Evolutionary conservation across 306 rosid species (phyloP), one percentile per base, ranked within the genome.

Genomic region (Begonia fuchsioides): DNA sequence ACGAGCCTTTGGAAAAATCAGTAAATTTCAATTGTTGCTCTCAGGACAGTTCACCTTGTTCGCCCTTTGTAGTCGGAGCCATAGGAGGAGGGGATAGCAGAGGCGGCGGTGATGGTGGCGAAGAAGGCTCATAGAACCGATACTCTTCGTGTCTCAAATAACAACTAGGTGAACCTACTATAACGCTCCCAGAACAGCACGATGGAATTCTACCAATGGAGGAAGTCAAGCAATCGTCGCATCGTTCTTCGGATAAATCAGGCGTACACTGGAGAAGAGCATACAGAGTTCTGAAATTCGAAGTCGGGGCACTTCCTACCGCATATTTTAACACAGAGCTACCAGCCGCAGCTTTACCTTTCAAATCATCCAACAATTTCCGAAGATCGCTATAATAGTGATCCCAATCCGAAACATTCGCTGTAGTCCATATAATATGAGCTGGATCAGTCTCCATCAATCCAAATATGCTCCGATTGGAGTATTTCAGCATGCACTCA

Each of bases 401-500:
- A 43, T 63, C 50, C 57, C 43, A 10, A 17, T 63, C 60, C 4
- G 69, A 46, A 13, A 58, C 58, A 32, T 72, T 69, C 0, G 1
- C 13, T 4, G 0, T 0, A 10, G 0, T 15, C 53, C 9, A 11
- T 10, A 15, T 0, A 13, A 0, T 16, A 20, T 38, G n/a, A 0
- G 15, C 0, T 38, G 65, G 80, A 9, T 0, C 8, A 13, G 44
- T n/a, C 40, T 73, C 68, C 67, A n/a, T 3, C 3, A 39, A 18
- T 2, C 20, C 47, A 10, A 57, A 55, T 19, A 70, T 47, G 16
- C 62, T 43, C 12, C 62, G 53, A 59, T 51, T 66, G 10, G 84
- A 77, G 62, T 66, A 78, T 40, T 63, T 75, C 3, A 78, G 15
- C 61, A 51, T 50, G 54, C 81, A 78, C 3, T 16, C 3, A 12